Conservation (phyloP, 257 asterid species). For the Rehmannia glutinosa region DNA sequence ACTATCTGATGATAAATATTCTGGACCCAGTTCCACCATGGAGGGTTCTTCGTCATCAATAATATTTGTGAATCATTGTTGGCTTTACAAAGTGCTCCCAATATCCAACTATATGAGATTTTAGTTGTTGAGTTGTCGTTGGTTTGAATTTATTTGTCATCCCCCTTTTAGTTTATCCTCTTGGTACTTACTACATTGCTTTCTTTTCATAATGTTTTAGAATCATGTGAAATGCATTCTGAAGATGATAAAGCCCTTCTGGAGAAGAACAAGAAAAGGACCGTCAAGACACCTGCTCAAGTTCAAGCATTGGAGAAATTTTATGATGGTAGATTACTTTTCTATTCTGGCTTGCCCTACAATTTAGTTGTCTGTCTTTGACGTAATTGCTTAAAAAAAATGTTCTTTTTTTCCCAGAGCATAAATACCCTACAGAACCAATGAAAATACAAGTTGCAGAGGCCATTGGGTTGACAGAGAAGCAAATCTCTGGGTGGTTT, state of each 20-base stretch:
- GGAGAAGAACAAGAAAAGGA: slow-evolving; percentile 68
- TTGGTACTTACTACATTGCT: slow-evolving; percentile 1
- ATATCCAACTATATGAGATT: too few relatives aligned
- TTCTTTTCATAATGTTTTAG: slow-evolving; percentile 24
- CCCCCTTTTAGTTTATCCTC: background rate
- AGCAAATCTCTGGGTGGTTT: slow-evolving; percentile 87
- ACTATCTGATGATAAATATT: background rate
- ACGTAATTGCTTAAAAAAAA: background rate
- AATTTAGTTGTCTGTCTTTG: background rate
- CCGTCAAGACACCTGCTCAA: slow-evolving; percentile 70
- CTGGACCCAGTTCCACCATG: background rate
- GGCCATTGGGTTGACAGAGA: slow-evolving; percentile 74
- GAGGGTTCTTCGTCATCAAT: background rate
- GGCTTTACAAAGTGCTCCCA: background rate
- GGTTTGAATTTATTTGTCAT: background rate
- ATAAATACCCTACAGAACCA: slow-evolving; percentile 63
- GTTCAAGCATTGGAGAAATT: slow-evolving; percentile 71
- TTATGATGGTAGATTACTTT: slow-evolving; percentile 49
- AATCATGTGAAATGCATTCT: slow-evolving; percentile 49
- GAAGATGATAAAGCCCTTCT: slow-evolving; percentile 58
- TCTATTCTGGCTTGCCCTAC: background rate
- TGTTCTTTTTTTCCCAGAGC: slow-evolving; percentile 36
- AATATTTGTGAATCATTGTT: background rate
- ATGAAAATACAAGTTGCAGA: slow-evolving; percentile 58
- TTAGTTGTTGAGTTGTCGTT: too few relatives aligned